Evolutionary conservation across 1,284 basidiomycete genomes (phyloP).

Genomic region (Microbotryum saponariae): DNA sequence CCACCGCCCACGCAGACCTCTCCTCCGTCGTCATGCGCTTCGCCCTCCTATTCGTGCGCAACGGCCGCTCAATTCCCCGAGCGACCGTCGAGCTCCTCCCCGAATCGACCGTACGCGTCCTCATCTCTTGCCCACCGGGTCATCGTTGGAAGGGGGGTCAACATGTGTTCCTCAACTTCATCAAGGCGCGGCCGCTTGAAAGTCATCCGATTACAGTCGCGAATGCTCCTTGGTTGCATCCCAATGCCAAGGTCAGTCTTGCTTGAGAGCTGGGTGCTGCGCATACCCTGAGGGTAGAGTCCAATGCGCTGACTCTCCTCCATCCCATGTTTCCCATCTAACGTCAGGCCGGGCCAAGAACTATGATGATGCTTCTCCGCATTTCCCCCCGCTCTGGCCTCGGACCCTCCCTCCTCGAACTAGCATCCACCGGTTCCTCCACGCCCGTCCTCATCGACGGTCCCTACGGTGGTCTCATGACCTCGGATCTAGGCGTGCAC

Average conservation of each 20-base stretch:
- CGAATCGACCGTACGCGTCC: constrained; percentile 40
- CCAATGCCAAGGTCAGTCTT: constrained; percentile 12
- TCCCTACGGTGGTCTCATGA: constrained; percentile 42
- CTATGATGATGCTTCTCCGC: constrained; percentile 17
- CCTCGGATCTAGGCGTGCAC: constrained; percentile 37
- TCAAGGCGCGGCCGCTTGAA: constrained; percentile 40
- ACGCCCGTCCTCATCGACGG: constrained; percentile 44
- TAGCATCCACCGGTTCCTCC: constrained; percentile 10
- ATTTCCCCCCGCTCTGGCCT: constrained; percentile 11
- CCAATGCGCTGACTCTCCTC: no score
- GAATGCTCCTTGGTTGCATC: constrained; percentile 34
- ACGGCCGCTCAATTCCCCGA: constrained; percentile 33
- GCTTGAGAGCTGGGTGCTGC: neutral
- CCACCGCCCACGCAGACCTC: constrained; percentile 19
- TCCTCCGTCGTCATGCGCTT: constrained; percentile 38
- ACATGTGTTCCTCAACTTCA: constrained; percentile 44
- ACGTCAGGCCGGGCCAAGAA: constrained; percentile 12
- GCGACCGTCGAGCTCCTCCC: constrained; percentile 40
- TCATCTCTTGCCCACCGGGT: constrained; percentile 12
- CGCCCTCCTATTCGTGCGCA: constrained; percentile 38
- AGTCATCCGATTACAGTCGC: constrained; percentile 46
- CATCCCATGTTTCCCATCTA: neutral
- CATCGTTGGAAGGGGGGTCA: constrained; percentile 44
- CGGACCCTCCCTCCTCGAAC: constrained; percentile 16
- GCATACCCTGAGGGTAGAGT: no score